Evolutionary conservation across 495 filamentous ascomycete genomes (phyloP), one percentile per base, ranked within the genome.

Genomic region (Neurospora sp.): DNA sequence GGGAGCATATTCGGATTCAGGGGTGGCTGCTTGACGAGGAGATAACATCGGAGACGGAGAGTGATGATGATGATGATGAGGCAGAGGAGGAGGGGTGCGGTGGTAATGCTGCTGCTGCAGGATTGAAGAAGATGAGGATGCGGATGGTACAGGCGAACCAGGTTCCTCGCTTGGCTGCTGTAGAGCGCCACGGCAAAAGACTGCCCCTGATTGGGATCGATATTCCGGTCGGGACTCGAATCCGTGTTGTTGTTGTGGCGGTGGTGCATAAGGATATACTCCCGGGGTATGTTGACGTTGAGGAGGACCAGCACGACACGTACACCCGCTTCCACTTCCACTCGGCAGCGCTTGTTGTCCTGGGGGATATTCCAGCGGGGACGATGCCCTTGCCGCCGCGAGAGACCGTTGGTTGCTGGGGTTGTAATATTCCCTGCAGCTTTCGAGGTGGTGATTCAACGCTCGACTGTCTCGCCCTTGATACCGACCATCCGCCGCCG

Each of bases 401-500:
- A 66, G 27, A 66, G 14, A 66, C 6, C 27, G 27, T 66, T 7
- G 7, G 14, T 66, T 66, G 27, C 14, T 66, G 12, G 54, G 54
- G 31, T 66, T 37, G 27, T 66, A 35, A 27, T 66, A 66, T 35
- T 35, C 12, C 54, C 54, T 66, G 31, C 54, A 66, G 7, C 10
- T 35, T 16, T 31, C 54, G 54, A 66, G 27, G 23, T 66, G 27
- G 10, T 18, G 54, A 37, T 35, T 9, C 12, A 35, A 18, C 1
- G 27, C 54, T 37, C 12, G 54, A 66, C 27, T 18, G 54, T 66
- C 54, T 7, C 27, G 23, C 23, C 54, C 14, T 66, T 31, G 54
- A 37, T 66, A 35, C 27, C 54, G 54, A 66, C 54, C 54, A 66
- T 66, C 54, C 54, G 27, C 54, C 54, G 27, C 54, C 23, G 84